phyloP scores from a whole-genome alignment of 2,329 filamentous ascomycete genomes.

The Colletotrichum falcatum region DNA sequence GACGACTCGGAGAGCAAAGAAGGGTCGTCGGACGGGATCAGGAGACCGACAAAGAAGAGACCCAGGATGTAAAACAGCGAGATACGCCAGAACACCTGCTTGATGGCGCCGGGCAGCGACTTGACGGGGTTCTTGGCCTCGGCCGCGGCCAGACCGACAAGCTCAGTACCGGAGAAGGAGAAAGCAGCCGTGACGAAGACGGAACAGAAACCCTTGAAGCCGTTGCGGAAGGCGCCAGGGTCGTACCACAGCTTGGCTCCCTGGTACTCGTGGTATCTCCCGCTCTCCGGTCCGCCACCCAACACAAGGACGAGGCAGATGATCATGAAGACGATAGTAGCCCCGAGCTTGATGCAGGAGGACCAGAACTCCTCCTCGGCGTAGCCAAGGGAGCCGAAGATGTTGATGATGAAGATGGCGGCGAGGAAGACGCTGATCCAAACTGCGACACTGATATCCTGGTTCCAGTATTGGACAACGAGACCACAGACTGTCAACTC shows the following conservation, averaged over 20 bases:
- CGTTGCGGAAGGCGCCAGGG: conserved; percentile 71
- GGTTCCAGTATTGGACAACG: conserved; percentile 64
- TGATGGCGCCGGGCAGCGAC: conserved; percentile 81
- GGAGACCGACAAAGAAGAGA: conserved; percentile 60
- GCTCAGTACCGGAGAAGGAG: conserved; percentile 75
- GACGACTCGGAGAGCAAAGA: conserved; percentile 58
- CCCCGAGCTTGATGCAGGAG: conserved; percentile 65
- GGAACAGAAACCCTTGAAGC: conserved; percentile 76
- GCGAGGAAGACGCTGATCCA: conserved; percentile 67
- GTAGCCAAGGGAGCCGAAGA: conserved; percentile 67
- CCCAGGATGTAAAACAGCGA: conserved; percentile 63
- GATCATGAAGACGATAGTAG: conserved; percentile 72
- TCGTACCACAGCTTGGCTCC: conserved; percentile 58
- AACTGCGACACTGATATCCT: conserved; percentile 57
- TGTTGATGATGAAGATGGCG: conserved; percentile 62
- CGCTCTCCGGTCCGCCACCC: conserved; percentile 65
- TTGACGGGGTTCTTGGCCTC: conserved; percentile 76
- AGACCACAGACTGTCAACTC: conserved; percentile 64
- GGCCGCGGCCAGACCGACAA: conserved; percentile 77
- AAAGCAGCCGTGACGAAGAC: conserved; percentile 79
- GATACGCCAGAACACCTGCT: conserved; percentile 74
- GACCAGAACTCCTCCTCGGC: conserved; percentile 69
- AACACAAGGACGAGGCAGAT: conserved; percentile 67
- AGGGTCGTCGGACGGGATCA: conserved; percentile 57
- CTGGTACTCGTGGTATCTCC: conserved; percentile 55